phyloP scores from a whole-genome alignment of 1,284 basidiomycete genomes.

The Leccinum angustisporum region DNA sequence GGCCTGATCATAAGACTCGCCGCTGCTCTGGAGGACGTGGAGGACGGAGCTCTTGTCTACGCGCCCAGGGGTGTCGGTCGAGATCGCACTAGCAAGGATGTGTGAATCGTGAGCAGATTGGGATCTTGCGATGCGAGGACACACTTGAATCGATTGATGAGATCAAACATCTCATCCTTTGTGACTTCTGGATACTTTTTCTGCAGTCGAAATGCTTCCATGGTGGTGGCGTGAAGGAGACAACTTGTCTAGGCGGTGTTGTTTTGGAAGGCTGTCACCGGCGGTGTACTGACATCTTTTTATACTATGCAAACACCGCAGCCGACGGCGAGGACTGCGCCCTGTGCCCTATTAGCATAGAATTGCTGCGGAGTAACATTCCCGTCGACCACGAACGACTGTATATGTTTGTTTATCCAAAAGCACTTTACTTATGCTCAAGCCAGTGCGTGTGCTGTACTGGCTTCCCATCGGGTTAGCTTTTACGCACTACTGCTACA shows the following conservation, averaged over 20 bases:
- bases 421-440: not conserved
- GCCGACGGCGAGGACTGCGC: conserved; percentile 3
- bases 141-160: conserved; percentile 93
- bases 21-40: conserved; percentile 71
- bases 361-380: not conserved
- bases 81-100: conserved; percentile 58
- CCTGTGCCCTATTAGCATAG: no score
- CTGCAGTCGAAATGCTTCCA: conserved; percentile 88
- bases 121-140: conserved; percentile 37
- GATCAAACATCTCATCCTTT: conserved; percentile 89
- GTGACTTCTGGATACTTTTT: conserved; percentile 93
- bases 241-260: conserved; percentile 1
- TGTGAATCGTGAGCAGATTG: not conserved
- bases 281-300: conserved; percentile 9
- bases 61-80: conserved; percentile 83
- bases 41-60: conserved; percentile 83
- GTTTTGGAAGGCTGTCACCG: conserved; percentile 24
- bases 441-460: conserved; percentile 38
- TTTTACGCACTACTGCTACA: conserved; percentile 51
- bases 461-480: conserved; percentile 60
- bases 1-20: conserved; percentile 90
- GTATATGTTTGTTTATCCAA: conserved; percentile 4
- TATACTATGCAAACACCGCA: conserved; percentile 11
- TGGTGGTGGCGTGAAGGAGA: conserved; percentile 32
- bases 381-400: not conserved